Evolutionary conservation across 2,329 filamentous ascomycete genomes (phyloP).

Genomic region (Botryosphaeria agaves): DNA sequence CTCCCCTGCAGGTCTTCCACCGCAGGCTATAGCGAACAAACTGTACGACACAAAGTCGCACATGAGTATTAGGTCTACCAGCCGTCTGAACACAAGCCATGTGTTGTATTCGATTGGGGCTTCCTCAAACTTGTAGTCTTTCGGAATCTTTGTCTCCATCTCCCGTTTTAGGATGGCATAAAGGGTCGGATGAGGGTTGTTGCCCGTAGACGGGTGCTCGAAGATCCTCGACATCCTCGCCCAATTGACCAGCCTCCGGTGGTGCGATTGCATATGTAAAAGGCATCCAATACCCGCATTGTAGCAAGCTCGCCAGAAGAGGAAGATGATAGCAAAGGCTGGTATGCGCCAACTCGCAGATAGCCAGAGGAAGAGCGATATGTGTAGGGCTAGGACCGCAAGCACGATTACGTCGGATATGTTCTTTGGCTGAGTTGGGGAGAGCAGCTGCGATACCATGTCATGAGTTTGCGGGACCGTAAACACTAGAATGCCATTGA

Average conservation of each 20-base stretch:
- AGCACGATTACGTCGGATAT: constrained; percentile 71
- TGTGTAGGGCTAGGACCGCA: constrained; percentile 56
- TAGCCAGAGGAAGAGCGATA: constrained; percentile 55
- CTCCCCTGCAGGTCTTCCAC: constrained; percentile 57
- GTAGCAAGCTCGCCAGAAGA: constrained; percentile 86
- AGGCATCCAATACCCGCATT: constrained; percentile 89
- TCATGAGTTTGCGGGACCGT: constrained; percentile 92
- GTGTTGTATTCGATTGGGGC: constrained; percentile 98
- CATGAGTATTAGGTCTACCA: constrained; percentile 96
- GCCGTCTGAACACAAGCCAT: constrained; percentile 87
- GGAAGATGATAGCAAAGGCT: constrained; percentile 65
- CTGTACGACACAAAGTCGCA: constrained; percentile 97
- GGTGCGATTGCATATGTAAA: constrained; percentile 76
- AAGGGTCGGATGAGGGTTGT: constrained; percentile 66
- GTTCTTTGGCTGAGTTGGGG: constrained; percentile 90
- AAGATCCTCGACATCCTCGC: constrained; percentile 76
- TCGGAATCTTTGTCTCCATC: constrained; percentile 83
- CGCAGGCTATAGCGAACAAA: constrained; percentile 83
- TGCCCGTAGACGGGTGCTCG: constrained; percentile 61
- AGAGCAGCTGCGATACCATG: constrained; percentile 95
- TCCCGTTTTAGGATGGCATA: constrained; percentile 76
- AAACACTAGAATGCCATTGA: constrained; percentile 82
- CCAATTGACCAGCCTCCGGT: constrained; percentile 74
- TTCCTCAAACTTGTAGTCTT: constrained; percentile 84
- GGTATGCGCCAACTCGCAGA: constrained; percentile 54